A percentile compares a stretch with the other conserved stretches of the same genome.
These are phyloP conservation scores for Giardia duodenalis DNA, from an alignment of 208 protist genomes.

Conservation along the genomic window DNA sequence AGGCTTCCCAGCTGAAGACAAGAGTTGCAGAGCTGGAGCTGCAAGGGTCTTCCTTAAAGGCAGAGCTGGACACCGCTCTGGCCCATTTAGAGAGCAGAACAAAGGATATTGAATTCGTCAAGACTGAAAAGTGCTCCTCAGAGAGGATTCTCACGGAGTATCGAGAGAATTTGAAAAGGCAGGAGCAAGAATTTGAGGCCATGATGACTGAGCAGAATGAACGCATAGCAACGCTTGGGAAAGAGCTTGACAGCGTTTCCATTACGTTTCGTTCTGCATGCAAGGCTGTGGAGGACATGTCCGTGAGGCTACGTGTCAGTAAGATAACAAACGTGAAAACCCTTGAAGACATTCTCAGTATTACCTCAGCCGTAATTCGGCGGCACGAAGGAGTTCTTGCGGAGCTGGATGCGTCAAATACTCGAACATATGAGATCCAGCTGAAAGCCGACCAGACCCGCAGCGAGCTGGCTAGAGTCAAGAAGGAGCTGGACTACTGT, in stretches of 20 bases:
- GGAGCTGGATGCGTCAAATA: not conserved
- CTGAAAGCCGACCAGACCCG: not conserved
- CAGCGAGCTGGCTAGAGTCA: not conserved
- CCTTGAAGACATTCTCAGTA: not conserved
- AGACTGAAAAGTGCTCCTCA: not conserved
- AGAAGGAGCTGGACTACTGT: constrained; percentile 2
- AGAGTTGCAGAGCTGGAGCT: not conserved
- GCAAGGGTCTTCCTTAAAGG: not conserved
- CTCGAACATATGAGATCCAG: not conserved
- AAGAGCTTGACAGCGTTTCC: not conserved
- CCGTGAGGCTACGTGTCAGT: not conserved
- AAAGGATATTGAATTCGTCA: not conserved
- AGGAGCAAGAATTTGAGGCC: not conserved
- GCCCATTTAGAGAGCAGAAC: not conserved
- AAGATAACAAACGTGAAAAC: not conserved
- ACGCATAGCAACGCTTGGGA: not conserved
- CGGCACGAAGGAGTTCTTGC: not conserved
- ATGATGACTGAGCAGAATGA: not conserved
- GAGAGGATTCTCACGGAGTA: not conserved
- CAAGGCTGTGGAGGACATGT: not conserved
- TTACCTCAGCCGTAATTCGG: not conserved
- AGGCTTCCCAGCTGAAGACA: not conserved
- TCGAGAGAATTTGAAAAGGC: not conserved
- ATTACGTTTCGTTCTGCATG: not conserved
- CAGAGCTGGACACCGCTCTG: not conserved